phyloP scores from a whole-genome alignment of 345 rosid genomes.

The Ricinus communis region DNA sequence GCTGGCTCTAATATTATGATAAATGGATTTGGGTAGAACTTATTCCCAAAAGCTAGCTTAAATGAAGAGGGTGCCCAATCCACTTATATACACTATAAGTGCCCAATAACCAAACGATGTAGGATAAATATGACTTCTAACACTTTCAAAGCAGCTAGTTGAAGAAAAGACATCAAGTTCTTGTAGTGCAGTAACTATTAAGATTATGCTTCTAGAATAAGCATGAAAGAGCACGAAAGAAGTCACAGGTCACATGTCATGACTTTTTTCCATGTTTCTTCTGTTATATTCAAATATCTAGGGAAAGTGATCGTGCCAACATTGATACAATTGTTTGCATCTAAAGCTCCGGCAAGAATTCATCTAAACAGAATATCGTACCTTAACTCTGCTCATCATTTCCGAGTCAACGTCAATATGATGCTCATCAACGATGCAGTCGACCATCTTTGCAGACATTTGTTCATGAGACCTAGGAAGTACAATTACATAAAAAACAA shows the following conservation, averaged over 20 bases:
- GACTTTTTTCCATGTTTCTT: background rate
- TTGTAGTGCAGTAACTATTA: background rate
- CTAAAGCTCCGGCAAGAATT: background rate
- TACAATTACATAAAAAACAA: constrained; percentile 5
- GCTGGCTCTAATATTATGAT: too few relatives aligned
- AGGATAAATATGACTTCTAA: too few relatives aligned
- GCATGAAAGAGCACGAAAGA: background rate
- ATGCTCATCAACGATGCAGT: constrained; percentile 76
- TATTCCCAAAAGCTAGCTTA: too few relatives aligned
- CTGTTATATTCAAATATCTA: background rate
- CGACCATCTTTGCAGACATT: constrained; percentile 80
- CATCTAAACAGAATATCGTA: constrained; percentile 20
- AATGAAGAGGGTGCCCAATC: too few relatives aligned
- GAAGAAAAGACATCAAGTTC: background rate
- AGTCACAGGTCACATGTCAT: too few relatives aligned
- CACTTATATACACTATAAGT: too few relatives aligned
- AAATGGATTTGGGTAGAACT: too few relatives aligned
- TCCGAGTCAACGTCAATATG: constrained; percentile 73
- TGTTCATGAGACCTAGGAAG: constrained; percentile 77
- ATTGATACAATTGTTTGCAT: background rate
- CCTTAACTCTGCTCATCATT: constrained; percentile 84
- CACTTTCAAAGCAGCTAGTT: background rate
- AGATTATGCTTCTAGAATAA: background rate
- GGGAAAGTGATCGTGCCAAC: background rate
- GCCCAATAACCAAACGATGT: too few relatives aligned